phyloP scores from a whole-genome alignment of 2,329 filamentous ascomycete species.

The Fusarium setosum region DNA sequence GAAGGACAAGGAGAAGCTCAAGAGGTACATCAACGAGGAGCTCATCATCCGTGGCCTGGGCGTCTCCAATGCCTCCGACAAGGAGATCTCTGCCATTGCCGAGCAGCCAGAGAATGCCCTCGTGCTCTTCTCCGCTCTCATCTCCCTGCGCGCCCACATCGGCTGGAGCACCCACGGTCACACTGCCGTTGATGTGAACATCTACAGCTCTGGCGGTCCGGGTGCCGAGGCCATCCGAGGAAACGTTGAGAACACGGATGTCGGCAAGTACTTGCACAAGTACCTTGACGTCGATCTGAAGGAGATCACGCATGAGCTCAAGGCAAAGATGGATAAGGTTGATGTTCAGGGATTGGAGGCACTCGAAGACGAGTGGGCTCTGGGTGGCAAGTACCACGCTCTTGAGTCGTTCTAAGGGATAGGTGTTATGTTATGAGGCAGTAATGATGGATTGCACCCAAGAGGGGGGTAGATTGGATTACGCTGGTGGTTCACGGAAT shows the following conservation, averaged over 20 bases:
- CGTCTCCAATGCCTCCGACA: conserved; percentile 76
- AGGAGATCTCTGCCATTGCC: conserved; percentile 77
- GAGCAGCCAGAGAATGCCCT: conserved; percentile 65
- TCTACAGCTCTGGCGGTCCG: conserved; percentile 83
- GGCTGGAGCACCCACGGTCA: conserved; percentile 97
- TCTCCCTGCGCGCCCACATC: conserved; percentile 87
- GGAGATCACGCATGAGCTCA: conserved; percentile 80
- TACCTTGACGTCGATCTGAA: conserved; percentile 87
- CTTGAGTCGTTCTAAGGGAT: conserved; percentile 12
- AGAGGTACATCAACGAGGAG: conserved; percentile 74
- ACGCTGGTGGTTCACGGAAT: not conserved
- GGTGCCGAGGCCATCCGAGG: conserved; percentile 75
- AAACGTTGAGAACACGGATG: conserved; percentile 95
- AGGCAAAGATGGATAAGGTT: conserved; percentile 58
- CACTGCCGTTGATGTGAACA: conserved; percentile 93
- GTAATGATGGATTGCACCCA: not conserved
- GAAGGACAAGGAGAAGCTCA: conserved; percentile 55
- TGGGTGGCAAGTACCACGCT: conserved; percentile 20
- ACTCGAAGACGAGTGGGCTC: conserved; percentile 26
- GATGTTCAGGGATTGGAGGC: conserved; percentile 26
- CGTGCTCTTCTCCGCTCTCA: conserved; percentile 80
- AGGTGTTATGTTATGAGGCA: not conserved
- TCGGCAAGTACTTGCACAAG: conserved; percentile 82
- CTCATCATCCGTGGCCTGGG: conserved; percentile 80
- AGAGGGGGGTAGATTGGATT: conserved; percentile 5